Base-by-base conservation (phyloP, 805 yeast genomes). In the Candida mattraensis region DNA sequence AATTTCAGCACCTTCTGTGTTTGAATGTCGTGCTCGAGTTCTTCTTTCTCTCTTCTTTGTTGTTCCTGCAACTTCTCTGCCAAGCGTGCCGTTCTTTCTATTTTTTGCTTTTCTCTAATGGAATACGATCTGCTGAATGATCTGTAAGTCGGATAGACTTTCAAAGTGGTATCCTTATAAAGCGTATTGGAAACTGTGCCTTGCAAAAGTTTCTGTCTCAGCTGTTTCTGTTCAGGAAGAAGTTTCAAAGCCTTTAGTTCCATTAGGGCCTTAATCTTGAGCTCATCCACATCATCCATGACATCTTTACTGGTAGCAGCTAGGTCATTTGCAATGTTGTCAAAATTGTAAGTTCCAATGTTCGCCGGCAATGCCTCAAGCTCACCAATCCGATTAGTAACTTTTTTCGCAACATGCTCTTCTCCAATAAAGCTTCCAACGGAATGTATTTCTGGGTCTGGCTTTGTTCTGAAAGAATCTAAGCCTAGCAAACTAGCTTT, bases 61-160 rank as follows among this genome's bases (percentile, higher is more conserved):
- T 81, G 82, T 54, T 79, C 83, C 51, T 83, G 87, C 39, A 85
- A 66, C 53, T 83, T 86, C 56, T 79, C 83, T 4, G 89, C 88
- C 29, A 85, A 64, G 42, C 81, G 69, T 5, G 87, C 83, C 1
- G 94, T 85, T 51, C 83, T 84, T 13, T 81, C 78, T 19, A 83
- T 82, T 40, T 77, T 78, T 35, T 81, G 72, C 54, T 83, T 85
- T 21, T 78, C 78, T 55, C 87, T 74, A 12, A 83, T 67, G 53
- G 79, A 79, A 39, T 77, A 72, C 0, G 86, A 74, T 54, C 94
- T 69, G 51, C 80, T 81, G 33, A 87, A 85, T 28, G 83, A 79
- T 48, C 75, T 66, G 3, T 82, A 72, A 31, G 74, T 66, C 4
- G 85, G 73, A 37, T 76, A 70, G 29, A 69, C 66, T 33, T 70